phyloP scores from a whole-genome alignment of 495 filamentous ascomycete species.

The Glarea lozoyensis region DNA sequence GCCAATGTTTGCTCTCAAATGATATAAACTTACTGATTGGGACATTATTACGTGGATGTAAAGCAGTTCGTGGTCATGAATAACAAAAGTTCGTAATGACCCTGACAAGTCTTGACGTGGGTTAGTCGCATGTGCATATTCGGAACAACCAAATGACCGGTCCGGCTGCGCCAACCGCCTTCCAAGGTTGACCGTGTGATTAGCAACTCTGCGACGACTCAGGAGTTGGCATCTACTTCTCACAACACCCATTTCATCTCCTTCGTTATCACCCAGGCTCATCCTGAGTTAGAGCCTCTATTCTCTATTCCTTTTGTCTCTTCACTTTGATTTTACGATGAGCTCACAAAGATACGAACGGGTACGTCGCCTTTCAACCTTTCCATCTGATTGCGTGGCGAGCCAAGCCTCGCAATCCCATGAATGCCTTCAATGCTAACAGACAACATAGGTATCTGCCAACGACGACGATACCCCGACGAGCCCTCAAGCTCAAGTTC shows the following conservation, averaged over 20 bases:
- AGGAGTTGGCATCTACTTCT: not conserved
- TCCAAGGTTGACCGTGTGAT: too few relatives aligned
- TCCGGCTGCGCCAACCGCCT: too few relatives aligned
- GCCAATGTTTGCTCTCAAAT: not conserved
- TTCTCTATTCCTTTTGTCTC: constrained; percentile 17
- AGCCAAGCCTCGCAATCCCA: constrained; percentile 14
- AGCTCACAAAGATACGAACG: constrained; percentile 81
- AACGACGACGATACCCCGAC: constrained; percentile 31
- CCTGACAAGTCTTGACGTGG: too few relatives aligned
- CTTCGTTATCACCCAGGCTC: constrained; percentile 18
- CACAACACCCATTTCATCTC: constrained; percentile 2
- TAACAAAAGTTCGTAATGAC: too few relatives aligned
- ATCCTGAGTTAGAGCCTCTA: constrained; percentile 16
- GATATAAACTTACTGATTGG: constrained; percentile 8
- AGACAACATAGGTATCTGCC: constrained; percentile 31
- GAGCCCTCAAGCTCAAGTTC: constrained; percentile 41
- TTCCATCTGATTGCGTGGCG: too few relatives aligned
- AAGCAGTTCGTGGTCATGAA: too few relatives aligned
- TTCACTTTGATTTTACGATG: constrained; percentile 32
- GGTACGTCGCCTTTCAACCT: constrained; percentile 42
- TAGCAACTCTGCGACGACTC: too few relatives aligned
- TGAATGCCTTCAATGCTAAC: constrained; percentile 12
- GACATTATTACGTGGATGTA: too few relatives aligned
- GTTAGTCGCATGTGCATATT: too few relatives aligned
- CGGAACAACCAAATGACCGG: too few relatives aligned